Percentiles rank a stretch among this genome's conserved stretches.
phyloP scores from a whole-genome alignment of 129 eudicot genomes.

The Rutidosis leptorrhynchoides region DNA sequence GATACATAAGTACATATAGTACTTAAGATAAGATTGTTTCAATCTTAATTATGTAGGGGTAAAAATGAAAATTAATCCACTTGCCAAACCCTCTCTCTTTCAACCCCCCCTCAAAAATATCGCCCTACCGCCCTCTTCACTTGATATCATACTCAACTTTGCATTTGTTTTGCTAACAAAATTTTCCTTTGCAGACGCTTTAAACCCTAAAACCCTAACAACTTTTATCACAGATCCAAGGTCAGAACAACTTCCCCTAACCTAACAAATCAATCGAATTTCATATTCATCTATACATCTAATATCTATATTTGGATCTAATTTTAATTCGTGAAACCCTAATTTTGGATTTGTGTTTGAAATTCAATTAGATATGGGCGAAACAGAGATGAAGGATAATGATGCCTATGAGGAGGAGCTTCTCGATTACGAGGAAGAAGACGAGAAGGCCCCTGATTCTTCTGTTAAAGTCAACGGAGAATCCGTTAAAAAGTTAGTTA shows the following conservation, averaged over 20 bases:
- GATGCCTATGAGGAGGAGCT: slow-evolving; percentile 97
- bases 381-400: slow-evolving; percentile 77
- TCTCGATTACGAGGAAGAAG: slow-evolving; percentile 96
- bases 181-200: neutral
- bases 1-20: no score
- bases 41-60: neutral
- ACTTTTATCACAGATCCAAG: neutral
- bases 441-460: slow-evolving; percentile 61
- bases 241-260: neutral
- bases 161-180: neutral
- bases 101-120: neutral
- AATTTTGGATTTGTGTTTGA: neutral
- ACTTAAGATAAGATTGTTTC: neutral
- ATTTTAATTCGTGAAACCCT: neutral
- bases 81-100: neutral
- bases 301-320: neutral
- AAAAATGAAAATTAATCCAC: neutral
- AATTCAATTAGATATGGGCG: neutral
- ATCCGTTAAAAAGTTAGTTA: neutral
- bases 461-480: neutral
- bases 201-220: neutral
- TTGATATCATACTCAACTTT: neutral
- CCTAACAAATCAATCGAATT: neutral
- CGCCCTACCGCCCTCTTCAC: neutral
- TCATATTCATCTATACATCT: neutral